Base-by-base conservation (phyloP, 495 filamentous ascomycete genomes). In the Penicillium angulare region DNA sequence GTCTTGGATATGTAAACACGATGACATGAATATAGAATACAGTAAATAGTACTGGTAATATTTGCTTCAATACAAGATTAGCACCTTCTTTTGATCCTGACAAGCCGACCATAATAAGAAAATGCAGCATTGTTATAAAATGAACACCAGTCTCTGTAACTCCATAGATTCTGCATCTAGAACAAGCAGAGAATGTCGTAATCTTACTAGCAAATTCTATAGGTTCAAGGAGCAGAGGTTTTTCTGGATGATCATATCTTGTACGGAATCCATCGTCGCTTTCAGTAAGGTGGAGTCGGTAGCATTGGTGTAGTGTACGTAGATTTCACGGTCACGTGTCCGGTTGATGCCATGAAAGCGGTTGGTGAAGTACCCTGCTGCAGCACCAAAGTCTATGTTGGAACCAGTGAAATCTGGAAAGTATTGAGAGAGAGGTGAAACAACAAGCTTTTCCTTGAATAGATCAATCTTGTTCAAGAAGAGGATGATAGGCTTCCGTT, bases 381-480 rank as follows among this genome's bases (percentile, higher is more conserved):
- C 86, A 17, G 78, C 74, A 41, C 79, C 77, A 50, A 79, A 79
- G 52, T 84, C 78, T 21, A 69, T 73, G 42, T 74, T 58, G 2
- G 69, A 71, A 33, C 76, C 87, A 45, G 79, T 80, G 77, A 93
- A 98, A 67, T 98, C 93, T 22, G 90, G 89, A 78, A 98, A 98
- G 66, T 96, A 90, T 43, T 87, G 84, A 33, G 86, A 85, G 65
- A 98, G 89, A 7, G 91, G 85, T 51, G 88, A 92, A 39, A 79
- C 74, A 10, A 76, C 65, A 18, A 97, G 80, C 76, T 98, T 98
- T 56, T 86, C 85, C 66, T 86, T 90, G 81, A 98, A 98, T 12
- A 97, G 80, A 72, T 98, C 93, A 71, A 96, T 96, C 80, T 98
- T 98, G 84, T 98, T 98, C 48, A 98, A 79, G 77, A 98, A 98